Evolutionary conservation across 257 asterid species (phyloP), one percentile per base, ranked within the genome.

Genomic region (Solanum gandarillasii): DNA sequence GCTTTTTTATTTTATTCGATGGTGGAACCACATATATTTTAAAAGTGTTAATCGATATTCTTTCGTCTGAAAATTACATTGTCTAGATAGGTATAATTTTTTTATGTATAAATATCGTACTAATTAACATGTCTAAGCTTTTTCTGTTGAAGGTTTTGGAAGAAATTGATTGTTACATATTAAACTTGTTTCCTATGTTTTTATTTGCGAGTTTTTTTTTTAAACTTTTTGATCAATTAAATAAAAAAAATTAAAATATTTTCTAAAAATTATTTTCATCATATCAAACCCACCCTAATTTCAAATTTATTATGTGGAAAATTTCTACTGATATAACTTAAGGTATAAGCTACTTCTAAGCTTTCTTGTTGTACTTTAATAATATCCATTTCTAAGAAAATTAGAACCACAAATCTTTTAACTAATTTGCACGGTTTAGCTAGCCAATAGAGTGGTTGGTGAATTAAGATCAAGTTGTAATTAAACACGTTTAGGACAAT

Each of bases 1-100:
- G 23, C 0, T 1, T 23, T 60, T 60, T 23, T 4, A 8, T 21
- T 21, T 9, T 9, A 21, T 21, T 0, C 0, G 2, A 21, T 60
- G 27, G 6, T 60, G 5, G 3, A 21, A 3, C 2, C n/a, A 18
- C 2, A 1, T 18, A 55, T 55, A 55, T 7, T 55, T 4, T 23
- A 60, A 0, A 23, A 4, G 12, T 21, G 13, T 60, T 4, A 60
- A 9, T 1, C 3, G 3, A 60, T 21, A 60, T 1, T 1, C 2
- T 21, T 60, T 60, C 3, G 6, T 60, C 3, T 0, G 1, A 21
- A 60, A 60, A 60, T 21, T 21, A 60, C 23, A 55, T 16, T 55
- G 9, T 55, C n/a, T 18, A 55, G 23, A 14, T 58, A 7, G 3
- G 4, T 21, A 58, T 20, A 6, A 14, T 14, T 48, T 16, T 18